These are phyloP conservation scores for Mycena olivaceomarginata DNA, from an alignment of 768 basidiomycete genomes.

Conservation along the genomic window DNA sequence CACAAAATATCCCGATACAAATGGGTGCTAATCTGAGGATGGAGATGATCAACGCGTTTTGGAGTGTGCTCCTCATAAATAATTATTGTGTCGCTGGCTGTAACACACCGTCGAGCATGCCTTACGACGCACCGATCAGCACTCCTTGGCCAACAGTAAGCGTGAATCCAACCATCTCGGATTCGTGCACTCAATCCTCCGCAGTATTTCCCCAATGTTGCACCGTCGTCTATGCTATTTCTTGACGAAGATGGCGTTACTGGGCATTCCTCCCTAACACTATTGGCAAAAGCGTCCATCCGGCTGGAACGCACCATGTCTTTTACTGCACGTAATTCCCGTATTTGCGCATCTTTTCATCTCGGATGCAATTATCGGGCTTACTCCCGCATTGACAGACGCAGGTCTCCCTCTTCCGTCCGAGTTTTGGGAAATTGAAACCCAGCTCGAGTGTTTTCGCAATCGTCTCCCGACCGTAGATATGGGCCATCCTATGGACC, in stretches of 20 bases:
- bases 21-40: no score
- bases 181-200: background rate
- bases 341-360: background rate
- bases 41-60: no score
- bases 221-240: background rate
- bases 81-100: no score
- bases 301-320: slow-evolving; percentile 25
- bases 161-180: no score
- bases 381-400: background rate
- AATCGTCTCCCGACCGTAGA: background rate
- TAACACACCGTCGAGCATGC: no score
- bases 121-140: no score
- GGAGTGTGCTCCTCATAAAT: no score
- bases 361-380: no score
- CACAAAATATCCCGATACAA: no score
- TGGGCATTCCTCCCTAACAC: background rate
- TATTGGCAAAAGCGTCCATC: slow-evolving; percentile 28
- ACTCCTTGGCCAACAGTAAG: no score
- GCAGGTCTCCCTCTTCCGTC: background rate
- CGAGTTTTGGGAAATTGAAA: slow-evolving; percentile 4
- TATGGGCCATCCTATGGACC: background rate
- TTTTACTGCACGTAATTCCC: background rate
- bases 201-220: background rate
- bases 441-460: slow-evolving; percentile 13
- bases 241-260: background rate